Evolutionary conservation across 495 filamentous ascomycete genomes (phyloP).

Genomic region (Tirmania nivea): DNA sequence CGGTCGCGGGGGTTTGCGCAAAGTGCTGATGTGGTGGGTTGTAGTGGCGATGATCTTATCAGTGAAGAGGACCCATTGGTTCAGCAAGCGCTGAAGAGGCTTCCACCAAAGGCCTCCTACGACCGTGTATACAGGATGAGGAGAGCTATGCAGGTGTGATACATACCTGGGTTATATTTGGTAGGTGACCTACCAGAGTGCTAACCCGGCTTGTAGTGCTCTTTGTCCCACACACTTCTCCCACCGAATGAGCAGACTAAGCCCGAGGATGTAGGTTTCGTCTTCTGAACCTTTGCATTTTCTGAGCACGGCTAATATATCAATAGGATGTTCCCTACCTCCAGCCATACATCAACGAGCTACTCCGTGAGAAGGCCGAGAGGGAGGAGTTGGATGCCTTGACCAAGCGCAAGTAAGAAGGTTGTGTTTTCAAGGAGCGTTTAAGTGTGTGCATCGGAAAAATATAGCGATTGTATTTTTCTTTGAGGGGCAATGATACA

Average conservation of each 20-base stretch:
- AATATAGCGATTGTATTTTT: no score
- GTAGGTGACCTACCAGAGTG: neutral
- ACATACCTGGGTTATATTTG: neutral
- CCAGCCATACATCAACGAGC: constrained; percentile 55
- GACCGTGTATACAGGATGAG: constrained; percentile 94
- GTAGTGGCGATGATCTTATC: constrained; percentile 80
- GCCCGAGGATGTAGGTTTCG: constrained; percentile 38
- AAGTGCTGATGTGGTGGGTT: neutral
- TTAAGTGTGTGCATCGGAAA: no score
- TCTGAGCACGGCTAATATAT: neutral
- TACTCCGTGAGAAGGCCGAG: constrained; percentile 65
- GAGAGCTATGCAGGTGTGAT: constrained; percentile 72
- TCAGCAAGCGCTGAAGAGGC: constrained; percentile 68
- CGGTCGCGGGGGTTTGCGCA: neutral
- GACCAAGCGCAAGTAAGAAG: constrained; percentile 21
- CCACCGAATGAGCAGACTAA: constrained; percentile 66
- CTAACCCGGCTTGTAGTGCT: constrained; percentile 31
- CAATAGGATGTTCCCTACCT: constrained; percentile 58
- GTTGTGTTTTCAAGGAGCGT: neutral
- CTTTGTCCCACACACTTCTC: constrained; percentile 64
- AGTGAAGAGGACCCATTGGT: constrained; percentile 72
- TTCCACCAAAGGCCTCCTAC: constrained; percentile 73
- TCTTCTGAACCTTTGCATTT: neutral
- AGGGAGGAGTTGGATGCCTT: constrained; percentile 63
- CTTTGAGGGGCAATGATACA: no score